A percentile compares a stretch with the other conserved stretches of the same genome.
Evolutionary conservation across 1,284 basidiomycete species (phyloP).

Genomic region (Cryptococcus wingfieldii): DNA sequence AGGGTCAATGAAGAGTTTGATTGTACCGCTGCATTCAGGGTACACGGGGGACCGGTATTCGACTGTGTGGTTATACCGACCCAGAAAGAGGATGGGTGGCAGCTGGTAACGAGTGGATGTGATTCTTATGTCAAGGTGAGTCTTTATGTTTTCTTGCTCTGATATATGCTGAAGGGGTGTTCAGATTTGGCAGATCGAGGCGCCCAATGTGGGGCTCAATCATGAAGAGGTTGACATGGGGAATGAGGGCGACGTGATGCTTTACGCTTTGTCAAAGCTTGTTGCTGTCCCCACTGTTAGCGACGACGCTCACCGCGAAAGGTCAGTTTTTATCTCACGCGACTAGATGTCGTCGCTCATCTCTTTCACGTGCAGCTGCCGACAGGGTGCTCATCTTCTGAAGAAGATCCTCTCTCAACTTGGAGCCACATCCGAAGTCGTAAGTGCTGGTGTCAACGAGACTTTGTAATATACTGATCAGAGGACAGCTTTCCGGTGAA

Average conservation of each 20-base stretch:
- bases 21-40: conserved; percentile 72
- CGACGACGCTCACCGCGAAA: conserved; percentile 67
- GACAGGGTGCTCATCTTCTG: conserved; percentile 85
- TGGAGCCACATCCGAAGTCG: conserved; percentile 71
- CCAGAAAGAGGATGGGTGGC: conserved; percentile 24
- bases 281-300: conserved; percentile 83
- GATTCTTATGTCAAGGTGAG: conserved; percentile 74
- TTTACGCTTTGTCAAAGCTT: conserved; percentile 73
- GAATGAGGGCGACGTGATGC: conserved; percentile 51
- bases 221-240: conserved; percentile 24
- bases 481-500: conserved; percentile 46
- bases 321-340: conserved; percentile 42
- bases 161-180: background rate
- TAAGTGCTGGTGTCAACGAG: conserved; percentile 44
- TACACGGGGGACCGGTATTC: conserved; percentile 75
- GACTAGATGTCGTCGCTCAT: background rate
- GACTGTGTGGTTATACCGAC: conserved; percentile 58
- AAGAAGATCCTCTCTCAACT: conserved; percentile 80
- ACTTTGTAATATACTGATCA: background rate
- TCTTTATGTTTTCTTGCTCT: background rate
- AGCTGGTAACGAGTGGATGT: conserved; percentile 75
- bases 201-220: conserved; percentile 4
- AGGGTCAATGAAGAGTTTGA: conserved; percentile 78
- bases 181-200: conserved; percentile 29
- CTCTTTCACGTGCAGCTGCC: conserved; percentile 52